A percentile compares a stretch with the other conserved stretches of the same genome.
phyloP scores from a whole-genome alignment of 192 early-diverging fungal species.

The Podila epicladia region DNA sequence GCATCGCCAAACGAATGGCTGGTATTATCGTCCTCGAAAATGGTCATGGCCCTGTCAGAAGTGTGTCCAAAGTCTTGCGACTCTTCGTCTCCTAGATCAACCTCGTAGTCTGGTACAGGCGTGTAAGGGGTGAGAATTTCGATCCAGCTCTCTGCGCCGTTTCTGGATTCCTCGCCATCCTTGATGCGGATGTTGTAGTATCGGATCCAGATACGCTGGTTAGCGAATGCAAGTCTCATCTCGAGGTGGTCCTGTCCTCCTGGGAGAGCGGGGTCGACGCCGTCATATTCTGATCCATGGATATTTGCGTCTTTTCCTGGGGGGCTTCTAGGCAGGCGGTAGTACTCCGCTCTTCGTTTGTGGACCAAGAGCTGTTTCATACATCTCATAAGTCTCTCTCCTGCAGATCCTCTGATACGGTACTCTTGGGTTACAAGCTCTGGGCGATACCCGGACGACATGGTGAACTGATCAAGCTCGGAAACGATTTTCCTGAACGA shows the following conservation, averaged over 20 bases:
- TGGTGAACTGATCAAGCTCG: conserved; percentile 39
- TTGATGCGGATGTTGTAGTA: conserved; percentile 44
- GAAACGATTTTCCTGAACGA: conserved; percentile 18
- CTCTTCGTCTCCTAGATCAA: conserved; percentile 15
- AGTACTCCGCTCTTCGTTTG: conserved; percentile 7
- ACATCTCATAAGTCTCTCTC: conserved; percentile 15
- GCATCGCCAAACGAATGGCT: not conserved
- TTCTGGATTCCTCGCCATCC: conserved; percentile 32
- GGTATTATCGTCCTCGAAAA: not conserved
- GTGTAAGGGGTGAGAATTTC: conserved; percentile 23
- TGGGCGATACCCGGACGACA: conserved; percentile 27
- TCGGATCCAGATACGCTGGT: conserved; percentile 35
- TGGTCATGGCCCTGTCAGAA: not conserved
- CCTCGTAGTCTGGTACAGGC: not conserved
- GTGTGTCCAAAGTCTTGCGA: not conserved
- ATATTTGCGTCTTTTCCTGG: conserved; percentile 5
- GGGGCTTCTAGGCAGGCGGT: conserved; percentile 28
- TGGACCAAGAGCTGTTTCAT: conserved; percentile 20
- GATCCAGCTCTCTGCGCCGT: conserved; percentile 35
- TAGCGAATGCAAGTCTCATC: conserved; percentile 24
- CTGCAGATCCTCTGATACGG: conserved; percentile 10
- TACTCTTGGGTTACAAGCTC: conserved; percentile 27
- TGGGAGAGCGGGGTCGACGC: not conserved
- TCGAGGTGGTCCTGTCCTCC: conserved; percentile 38
- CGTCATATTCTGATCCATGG: conserved; percentile 1